Evolutionary conservation across 2,329 filamentous ascomycete genomes (phyloP).

Genomic region (Magnaporthiopsis incrustans): DNA sequence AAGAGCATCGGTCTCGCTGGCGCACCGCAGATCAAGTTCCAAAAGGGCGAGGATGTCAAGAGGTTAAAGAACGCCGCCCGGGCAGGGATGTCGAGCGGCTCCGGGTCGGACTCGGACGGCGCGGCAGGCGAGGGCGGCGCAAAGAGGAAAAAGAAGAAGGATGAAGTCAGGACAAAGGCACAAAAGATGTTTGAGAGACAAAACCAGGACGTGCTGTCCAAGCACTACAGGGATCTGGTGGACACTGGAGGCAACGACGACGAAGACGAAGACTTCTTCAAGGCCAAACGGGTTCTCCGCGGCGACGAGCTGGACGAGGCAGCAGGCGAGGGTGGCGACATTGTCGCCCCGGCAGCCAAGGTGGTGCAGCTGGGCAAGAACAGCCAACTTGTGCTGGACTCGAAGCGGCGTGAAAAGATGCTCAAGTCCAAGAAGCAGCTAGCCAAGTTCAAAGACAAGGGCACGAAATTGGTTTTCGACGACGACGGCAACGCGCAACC

Average conservation of each 20-base stretch:
- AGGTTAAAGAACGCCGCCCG: constrained; percentile 79
- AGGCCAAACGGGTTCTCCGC: constrained; percentile 79
- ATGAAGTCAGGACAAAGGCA: constrained; percentile 82
- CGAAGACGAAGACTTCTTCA: constrained; percentile 72
- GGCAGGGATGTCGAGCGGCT: constrained; percentile 54
- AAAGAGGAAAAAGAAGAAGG: constrained; percentile 51
- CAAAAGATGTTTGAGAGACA: constrained; percentile 96
- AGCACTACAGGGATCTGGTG: constrained; percentile 85
- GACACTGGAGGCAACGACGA: constrained; percentile 37
- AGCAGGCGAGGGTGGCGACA: constrained; percentile 33
- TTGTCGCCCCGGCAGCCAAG: constrained; percentile 38
- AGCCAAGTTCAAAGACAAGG: constrained; percentile 80
- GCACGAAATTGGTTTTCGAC: constrained; percentile 82
- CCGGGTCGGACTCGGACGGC: constrained; percentile 44
- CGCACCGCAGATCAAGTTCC: constrained; percentile 85
- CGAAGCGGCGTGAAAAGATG: constrained; percentile 91
- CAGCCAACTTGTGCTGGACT: constrained; percentile 73
- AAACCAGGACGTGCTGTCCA: constrained; percentile 92
- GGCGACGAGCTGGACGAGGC: constrained; percentile 55
- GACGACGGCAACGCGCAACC: constrained; percentile 82
- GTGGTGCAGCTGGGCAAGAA: constrained; percentile 57
- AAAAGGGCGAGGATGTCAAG: constrained; percentile 84
- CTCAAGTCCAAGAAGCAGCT: constrained; percentile 92
- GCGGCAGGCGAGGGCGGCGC: constrained; percentile 32
- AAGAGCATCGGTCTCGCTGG: constrained; percentile 81